Conservation (phyloP, 2,329 filamentous ascomycete species). For the Chaetomiaceae sp. region DNA sequence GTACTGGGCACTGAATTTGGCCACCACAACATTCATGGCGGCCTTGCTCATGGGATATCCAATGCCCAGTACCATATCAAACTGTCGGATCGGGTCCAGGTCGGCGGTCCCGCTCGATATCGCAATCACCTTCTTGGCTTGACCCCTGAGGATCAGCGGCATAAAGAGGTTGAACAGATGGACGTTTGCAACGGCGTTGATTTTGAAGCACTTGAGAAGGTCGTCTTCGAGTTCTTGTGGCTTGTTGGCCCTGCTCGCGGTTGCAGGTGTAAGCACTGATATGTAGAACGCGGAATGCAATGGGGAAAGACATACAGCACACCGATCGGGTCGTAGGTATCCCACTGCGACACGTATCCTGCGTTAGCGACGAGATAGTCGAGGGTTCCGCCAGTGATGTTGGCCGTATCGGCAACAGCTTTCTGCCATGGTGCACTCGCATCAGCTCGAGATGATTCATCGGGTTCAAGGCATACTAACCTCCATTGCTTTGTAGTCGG, state of each 20-base stretch:
- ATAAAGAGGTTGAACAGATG: conserved; percentile 51
- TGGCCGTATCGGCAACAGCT: conserved; percentile 26
- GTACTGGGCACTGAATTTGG: conserved; percentile 51
- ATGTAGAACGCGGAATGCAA: too few species aligned
- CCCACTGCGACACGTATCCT: conserved; percentile 31
- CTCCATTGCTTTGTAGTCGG: conserved; percentile 33
- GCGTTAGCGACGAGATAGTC: conserved; percentile 45
- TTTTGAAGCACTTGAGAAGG: conserved; percentile 35
- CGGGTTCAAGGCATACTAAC: conserved; percentile 29
- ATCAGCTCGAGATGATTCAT: conserved; percentile 26
- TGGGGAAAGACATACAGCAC: conserved; percentile 33
- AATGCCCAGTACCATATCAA: conserved; percentile 32
- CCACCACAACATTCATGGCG: conserved; percentile 47
- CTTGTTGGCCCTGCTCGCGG: conserved; percentile 28
- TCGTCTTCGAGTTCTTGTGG: conserved; percentile 34
- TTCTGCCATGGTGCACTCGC: conserved; percentile 38
- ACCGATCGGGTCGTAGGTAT: conserved; percentile 27
- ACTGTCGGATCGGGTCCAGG: conserved; percentile 37
- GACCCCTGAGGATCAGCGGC: conserved; percentile 48
- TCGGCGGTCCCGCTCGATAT: conserved; percentile 49
- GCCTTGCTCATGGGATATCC: conserved; percentile 49
- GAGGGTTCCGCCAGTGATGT: conserved; percentile 30
- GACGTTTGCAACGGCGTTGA: conserved; percentile 50
- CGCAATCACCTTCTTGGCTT: conserved; percentile 50
- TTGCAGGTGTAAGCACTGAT: neutral